Conservation (phyloP, 2,329 filamentous ascomycete species). For the Aspergillus candidus region DNA sequence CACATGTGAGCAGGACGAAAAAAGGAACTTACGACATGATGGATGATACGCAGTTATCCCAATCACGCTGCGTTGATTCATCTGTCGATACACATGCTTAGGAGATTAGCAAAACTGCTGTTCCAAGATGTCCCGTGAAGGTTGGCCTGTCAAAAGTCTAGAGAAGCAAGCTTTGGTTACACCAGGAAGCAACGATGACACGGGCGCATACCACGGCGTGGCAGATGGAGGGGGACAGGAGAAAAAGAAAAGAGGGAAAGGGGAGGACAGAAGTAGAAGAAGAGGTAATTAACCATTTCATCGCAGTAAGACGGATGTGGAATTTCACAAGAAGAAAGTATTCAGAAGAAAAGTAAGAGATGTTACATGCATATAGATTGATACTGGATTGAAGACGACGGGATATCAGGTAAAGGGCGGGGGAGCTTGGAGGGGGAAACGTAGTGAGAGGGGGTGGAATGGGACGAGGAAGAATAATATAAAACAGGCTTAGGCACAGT, state of each 20-base stretch:
- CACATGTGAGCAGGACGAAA: slow-evolving; percentile 8
- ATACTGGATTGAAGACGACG: too few relatives aligned
- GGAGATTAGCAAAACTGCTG: slow-evolving; percentile 32
- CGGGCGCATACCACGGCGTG: slow-evolving; percentile 30
- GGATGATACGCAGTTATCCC: slow-evolving; percentile 27
- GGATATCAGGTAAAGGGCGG: not conserved
- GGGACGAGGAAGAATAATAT: slow-evolving; percentile 8
- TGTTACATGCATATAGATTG: slow-evolving; percentile 5
- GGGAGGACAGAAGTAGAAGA: slow-evolving; percentile 2
- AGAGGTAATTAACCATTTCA: not conserved
- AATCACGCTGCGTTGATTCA: slow-evolving; percentile 33
- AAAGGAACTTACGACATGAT: slow-evolving; percentile 37
- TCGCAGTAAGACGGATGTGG: not conserved
- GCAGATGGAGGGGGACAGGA: slow-evolving; percentile 13
- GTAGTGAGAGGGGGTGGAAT: not conserved
- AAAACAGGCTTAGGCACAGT: slow-evolving; percentile 22
- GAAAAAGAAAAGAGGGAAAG: slow-evolving; percentile 4
- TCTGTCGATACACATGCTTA: slow-evolving; percentile 35
- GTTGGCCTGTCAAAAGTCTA: slow-evolving; percentile 25
- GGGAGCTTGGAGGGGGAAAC: not conserved
- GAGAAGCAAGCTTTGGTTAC: slow-evolving; percentile 28
- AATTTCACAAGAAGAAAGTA: not conserved
- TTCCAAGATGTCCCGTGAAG: slow-evolving; percentile 22
- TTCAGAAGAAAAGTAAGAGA: not conserved
- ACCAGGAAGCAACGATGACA: slow-evolving; percentile 32